Conservation (phyloP, 169 alveolate species). For the Neospora caninum region DNA sequence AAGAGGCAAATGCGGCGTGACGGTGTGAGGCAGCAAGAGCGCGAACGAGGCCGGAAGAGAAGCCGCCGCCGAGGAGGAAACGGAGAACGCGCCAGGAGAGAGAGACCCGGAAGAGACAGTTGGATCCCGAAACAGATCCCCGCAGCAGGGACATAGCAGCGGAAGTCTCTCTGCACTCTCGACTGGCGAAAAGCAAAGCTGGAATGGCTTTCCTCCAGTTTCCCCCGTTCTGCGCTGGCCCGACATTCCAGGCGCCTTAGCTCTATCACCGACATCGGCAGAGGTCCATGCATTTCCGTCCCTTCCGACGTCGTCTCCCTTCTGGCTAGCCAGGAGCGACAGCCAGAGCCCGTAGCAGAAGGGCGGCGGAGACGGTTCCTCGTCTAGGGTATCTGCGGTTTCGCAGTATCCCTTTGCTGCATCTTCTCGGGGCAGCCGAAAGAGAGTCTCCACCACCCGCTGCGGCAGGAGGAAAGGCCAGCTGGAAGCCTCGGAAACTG, state of each 20-base stretch:
- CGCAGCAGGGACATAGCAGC: not conserved
- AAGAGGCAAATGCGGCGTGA: not conserved
- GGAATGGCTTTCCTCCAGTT: no score
- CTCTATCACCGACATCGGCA: no score
- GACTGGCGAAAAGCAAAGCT: no score
- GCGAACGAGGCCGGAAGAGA: not conserved
- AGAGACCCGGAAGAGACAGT: not conserved
- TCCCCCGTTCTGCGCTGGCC: no score
- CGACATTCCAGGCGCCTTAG: no score
- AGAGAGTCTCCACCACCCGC: not conserved
- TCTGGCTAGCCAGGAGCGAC: not conserved
- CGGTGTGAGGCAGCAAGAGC: not conserved
- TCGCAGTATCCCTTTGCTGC: not conserved
- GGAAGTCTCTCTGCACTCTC: not conserved
- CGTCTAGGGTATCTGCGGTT: not conserved
- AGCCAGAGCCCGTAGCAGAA: conserved; percentile 10
- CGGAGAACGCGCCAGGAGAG: not conserved
- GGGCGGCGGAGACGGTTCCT: conserved; percentile 26
- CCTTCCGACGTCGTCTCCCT: not conserved
- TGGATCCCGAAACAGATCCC: not conserved
- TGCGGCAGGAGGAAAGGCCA: not conserved
- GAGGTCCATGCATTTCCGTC: not conserved
- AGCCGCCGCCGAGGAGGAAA: not conserved
- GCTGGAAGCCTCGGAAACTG: not conserved
- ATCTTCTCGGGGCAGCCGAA: not conserved